Evolutionary conservation across 352 stramenopile species (phyloP), one percentile per base, ranked within the genome.

Genomic region (Phytophthora pluvialis): DNA sequence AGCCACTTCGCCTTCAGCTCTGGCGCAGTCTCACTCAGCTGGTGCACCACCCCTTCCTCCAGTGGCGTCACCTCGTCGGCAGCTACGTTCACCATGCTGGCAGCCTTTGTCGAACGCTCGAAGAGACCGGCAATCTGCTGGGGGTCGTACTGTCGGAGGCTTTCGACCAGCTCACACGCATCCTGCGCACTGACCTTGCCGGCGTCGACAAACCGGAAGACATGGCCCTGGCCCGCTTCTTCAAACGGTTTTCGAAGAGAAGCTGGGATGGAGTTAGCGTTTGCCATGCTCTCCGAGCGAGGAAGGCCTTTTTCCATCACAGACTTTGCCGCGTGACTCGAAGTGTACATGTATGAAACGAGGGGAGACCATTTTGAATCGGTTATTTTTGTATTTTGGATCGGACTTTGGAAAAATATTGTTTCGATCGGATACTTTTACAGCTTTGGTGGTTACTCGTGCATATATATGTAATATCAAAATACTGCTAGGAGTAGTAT

Each of bases 121-220:
- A 83, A 86, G 0, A 83, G 55, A 45, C 40, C 54, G 21, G 61
- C 65, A n/a, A 86, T 52, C n/a, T 77, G 59, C 25, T 36, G 48
- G 1, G 69, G 77, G 28, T 80, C 49, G 13, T 78, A 67, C 3
- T 65, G 39, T 39, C 72, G 60, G 40, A 86, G 39, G 35, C 35
- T 68, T 54, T 86, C 77, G 11, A 83, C 72, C 18, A 83, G 46
- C 8, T 75, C 62, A 43, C 39, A 61, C 0, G 77, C 72, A 32
- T 81, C 71, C 12, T 76, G 63, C 36, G 54, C 46, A 11, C 49
- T 73, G 36, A 82, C 58, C 18, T 65, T 64, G 32, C 73, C 70
- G 40, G 67, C 31, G 21, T 87, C 77, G 16, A 84, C 39, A 46
- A 89, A 89, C 15, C 54, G 62, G 44, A 89, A 83, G 4, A 89